A percentile compares a stretch with the other conserved stretches of the same genome.
phyloP scores from a whole-genome alignment of 805 yeast species.

The Geotrichum ghanense region DNA sequence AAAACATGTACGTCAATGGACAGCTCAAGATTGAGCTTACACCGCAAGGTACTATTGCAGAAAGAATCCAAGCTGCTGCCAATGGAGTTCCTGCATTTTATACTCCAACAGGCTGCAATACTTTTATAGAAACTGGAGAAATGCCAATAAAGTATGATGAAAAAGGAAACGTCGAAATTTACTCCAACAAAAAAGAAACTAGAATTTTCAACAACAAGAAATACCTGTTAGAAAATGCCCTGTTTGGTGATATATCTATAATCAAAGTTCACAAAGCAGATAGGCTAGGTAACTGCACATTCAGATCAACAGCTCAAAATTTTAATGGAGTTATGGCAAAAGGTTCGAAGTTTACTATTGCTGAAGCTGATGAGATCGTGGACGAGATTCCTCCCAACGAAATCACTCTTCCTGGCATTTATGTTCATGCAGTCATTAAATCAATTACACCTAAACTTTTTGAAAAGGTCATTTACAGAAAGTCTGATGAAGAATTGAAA shows the following conservation, averaged over 20 bases:
- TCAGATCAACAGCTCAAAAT: constrained; percentile 35
- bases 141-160: constrained; percentile 32
- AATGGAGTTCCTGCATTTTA: constrained; percentile 40
- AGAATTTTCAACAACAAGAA: constrained; percentile 34
- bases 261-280: constrained; percentile 39
- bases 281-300: constrained; percentile 37
- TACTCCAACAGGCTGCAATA: constrained; percentile 39
- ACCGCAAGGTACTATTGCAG: constrained; percentile 44
- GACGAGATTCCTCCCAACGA: constrained; percentile 35
- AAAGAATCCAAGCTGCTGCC: constrained; percentile 36
- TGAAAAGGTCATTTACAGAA: constrained; percentile 24
- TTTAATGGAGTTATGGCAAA: constrained; percentile 37
- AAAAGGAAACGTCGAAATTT: constrained; percentile 28
- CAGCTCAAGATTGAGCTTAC: constrained; percentile 35
- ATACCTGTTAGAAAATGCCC: constrained; percentile 33
- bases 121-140: constrained; percentile 40
- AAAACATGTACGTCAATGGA: constrained; percentile 32
- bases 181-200: constrained; percentile 31
- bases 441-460: constrained; percentile 34
- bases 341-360: constrained; percentile 35
- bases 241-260: constrained; percentile 38
- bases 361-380: constrained; percentile 39
- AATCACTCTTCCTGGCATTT: constrained; percentile 37
- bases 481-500: constrained; percentile 3
- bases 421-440: constrained; percentile 31